These are phyloP conservation scores for Microcyclospora pomicola DNA, from an alignment of 2,329 filamentous ascomycete genomes.

Conservation along the genomic window DNA sequence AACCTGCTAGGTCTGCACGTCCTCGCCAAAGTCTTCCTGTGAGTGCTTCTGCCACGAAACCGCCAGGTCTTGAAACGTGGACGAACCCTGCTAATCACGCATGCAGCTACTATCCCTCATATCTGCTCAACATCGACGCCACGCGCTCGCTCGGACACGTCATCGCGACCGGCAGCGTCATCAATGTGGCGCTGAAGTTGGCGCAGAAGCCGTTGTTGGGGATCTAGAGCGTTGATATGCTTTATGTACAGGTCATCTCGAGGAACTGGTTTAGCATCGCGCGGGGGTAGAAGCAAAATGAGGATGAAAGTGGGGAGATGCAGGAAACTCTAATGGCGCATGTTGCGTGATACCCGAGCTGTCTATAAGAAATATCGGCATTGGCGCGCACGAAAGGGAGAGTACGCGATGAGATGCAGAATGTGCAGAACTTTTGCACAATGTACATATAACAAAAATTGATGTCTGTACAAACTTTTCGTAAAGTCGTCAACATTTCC, in stretches of 20 bases:
- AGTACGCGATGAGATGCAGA: too few species aligned
- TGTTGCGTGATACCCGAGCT: neutral
- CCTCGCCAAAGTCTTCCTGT: constrained; percentile 17
- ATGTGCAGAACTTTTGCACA: too few species aligned
- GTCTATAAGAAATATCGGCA: neutral
- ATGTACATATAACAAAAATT: too few species aligned
- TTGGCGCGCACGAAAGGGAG: too few species aligned
- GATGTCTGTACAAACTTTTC: too few species aligned
- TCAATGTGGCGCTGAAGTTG: constrained; percentile 16
- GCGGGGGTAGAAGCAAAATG: too few species aligned
- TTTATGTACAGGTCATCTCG: too few species aligned
- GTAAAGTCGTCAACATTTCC: too few species aligned
- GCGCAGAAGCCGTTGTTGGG: constrained; percentile 14
- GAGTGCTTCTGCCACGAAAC: constrained; percentile 2
- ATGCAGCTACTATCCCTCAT: constrained; percentile 13
- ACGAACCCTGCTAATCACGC: neutral
- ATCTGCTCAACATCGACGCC: constrained; percentile 13
- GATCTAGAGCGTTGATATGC: neutral
- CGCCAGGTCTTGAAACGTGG: neutral
- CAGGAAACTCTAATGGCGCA: neutral
- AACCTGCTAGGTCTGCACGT: constrained; percentile 21
- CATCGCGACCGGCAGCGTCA: constrained; percentile 15
- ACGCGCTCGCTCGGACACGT: constrained; percentile 14
- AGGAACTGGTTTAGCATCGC: too few species aligned
- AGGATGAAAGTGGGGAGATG: neutral